phyloP scores from a whole-genome alignment of 805 yeast genomes.

The Zygosaccharomyces lentus region DNA sequence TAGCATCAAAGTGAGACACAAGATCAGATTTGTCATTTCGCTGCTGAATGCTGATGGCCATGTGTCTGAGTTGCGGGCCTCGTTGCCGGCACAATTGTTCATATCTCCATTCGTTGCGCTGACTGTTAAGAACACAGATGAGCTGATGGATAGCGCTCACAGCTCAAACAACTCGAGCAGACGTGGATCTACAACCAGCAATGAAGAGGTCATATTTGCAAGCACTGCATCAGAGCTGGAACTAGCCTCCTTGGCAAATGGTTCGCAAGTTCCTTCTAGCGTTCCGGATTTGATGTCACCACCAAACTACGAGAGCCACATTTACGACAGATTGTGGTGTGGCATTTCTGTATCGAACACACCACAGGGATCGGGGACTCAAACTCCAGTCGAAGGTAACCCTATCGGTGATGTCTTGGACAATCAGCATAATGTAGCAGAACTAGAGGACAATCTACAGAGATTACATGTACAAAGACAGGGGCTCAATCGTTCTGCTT shows the following conservation, averaged over 20 bases:
- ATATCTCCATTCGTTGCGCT: slow-evolving; percentile 81
- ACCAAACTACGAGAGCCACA: slow-evolving; percentile 76
- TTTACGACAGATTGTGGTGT: slow-evolving; percentile 75
- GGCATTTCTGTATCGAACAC: slow-evolving; percentile 43
- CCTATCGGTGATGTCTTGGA: slow-evolving; percentile 22
- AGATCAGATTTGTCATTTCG: slow-evolving; percentile 74
- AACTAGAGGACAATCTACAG: slow-evolving; percentile 29
- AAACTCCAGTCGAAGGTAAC: slow-evolving; percentile 28
- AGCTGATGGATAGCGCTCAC: slow-evolving; percentile 9
- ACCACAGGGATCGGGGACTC: slow-evolving; percentile 31
- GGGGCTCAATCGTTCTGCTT: background rate
- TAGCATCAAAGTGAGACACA: slow-evolving; percentile 81
- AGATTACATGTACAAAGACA: slow-evolving; percentile 19
- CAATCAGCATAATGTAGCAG: slow-evolving; percentile 29
- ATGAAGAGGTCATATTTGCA: slow-evolving; percentile 40
- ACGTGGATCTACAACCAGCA: slow-evolving; percentile 14
- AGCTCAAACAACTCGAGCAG: slow-evolving; percentile 14
- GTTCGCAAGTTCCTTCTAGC: slow-evolving; percentile 18
- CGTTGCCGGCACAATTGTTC: slow-evolving; percentile 74
- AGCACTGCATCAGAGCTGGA: slow-evolving; percentile 33
- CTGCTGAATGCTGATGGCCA: slow-evolving; percentile 88
- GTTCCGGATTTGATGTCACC: slow-evolving; percentile 63
- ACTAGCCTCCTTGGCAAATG: slow-evolving; percentile 16
- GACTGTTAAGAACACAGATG: slow-evolving; percentile 26
- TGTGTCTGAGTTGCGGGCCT: slow-evolving; percentile 84